These are phyloP conservation scores for Chrysosporium queenslandicum DNA, from an alignment of 2,329 filamentous ascomycete species.

Conservation along the genomic window DNA sequence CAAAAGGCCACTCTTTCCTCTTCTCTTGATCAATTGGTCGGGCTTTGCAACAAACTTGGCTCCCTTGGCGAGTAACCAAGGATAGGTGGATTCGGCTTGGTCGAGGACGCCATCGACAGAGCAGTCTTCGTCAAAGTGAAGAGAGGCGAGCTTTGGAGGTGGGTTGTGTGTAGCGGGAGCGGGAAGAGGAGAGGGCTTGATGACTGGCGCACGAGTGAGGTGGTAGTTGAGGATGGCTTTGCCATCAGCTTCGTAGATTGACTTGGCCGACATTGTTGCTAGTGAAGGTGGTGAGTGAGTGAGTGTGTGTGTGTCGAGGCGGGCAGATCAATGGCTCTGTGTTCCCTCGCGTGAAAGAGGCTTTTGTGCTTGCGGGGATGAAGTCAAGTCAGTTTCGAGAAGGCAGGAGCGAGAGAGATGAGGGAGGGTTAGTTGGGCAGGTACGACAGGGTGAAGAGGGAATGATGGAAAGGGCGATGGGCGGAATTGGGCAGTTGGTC, in stretches of 20 bases:
- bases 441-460: no score
- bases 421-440: no score
- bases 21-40: conserved; percentile 98
- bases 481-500: neutral
- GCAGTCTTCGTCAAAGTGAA: conserved; percentile 86
- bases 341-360: neutral
- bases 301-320: neutral
- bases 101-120: conserved; percentile 75
- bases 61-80: conserved; percentile 75
- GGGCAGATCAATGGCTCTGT: neutral
- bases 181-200: conserved; percentile 94
- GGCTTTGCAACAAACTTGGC: conserved; percentile 98
- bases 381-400: neutral
- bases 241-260: conserved; percentile 97
- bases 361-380: neutral
- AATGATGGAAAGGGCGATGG: no score
- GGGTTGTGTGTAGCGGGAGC: conserved; percentile 79
- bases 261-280: conserved; percentile 78
- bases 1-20: conserved; percentile 95
- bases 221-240: conserved; percentile 99
- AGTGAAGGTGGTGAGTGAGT: neutral
- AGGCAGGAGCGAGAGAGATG: neutral
- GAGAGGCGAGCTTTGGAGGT: conserved; percentile 76
- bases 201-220: conserved; percentile 90
- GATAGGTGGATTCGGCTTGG: conserved; percentile 92